Evolutionary conservation across 2,329 filamentous ascomycete species (phyloP), one percentile per base, ranked within the genome.

Genomic region (Hypoxylon sp.): DNA sequence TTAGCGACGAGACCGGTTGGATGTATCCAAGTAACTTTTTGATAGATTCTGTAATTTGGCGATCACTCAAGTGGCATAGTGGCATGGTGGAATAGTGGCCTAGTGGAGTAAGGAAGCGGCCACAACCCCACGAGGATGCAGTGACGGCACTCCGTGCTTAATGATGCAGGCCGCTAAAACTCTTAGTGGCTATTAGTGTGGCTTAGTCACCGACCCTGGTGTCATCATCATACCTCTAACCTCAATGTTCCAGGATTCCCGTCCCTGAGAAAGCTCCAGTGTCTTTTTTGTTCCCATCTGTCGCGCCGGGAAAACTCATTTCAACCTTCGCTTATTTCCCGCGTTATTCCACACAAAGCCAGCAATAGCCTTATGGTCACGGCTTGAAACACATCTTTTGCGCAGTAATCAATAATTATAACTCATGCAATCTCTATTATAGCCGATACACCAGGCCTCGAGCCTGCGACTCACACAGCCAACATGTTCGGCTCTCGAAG

Each of bases 401-500:
- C 61, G 29, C 54, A 68, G 52, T 65, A 72, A 44, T 53, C 52
- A 50, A 57, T 68, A 69, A 27, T 32, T 42, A n/a, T 65, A 62
- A 68, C 62, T 64, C 67, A 77, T 76, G 75, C 70, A 62, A 68
- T 29, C 56, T 64, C 61, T 57, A 66, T 70, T 65, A 65, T 70
- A 72, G 71, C 69, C 67, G 46, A 61, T 66, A 65, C 47, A 65
- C 62, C 60, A 62, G 74, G 71, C 72, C 64, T 63, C 17, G 69
- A 74, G 72, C 72, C 70, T 73, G 66, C 71, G 65, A 62, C 63
- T 52, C 59, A 62, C 58, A 31, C 39, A 31, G 63, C 54, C 70
- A 76, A 62, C 32, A 86, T 86, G 86, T 87, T 88, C 78, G 83
- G 80, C 73, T 84, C 84, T 71, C 82, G 82, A 79, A 85, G 81